phyloP scores from a whole-genome alignment of 139 green algal genomes.

The Closterium sp. region DNA sequence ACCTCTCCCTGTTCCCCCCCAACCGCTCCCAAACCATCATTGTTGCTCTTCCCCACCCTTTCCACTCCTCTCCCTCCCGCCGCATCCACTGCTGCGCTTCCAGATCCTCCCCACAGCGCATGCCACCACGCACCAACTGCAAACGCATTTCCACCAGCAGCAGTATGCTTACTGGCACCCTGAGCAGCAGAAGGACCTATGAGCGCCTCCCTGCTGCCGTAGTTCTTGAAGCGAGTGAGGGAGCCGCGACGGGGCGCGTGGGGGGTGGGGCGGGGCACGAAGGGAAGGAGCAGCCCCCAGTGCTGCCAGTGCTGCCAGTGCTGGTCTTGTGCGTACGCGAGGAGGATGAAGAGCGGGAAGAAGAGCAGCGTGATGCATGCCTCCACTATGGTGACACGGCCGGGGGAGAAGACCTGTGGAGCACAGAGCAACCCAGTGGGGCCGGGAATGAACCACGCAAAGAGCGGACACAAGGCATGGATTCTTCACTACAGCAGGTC shows the following conservation, averaged over 20 bases:
- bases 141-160: neutral
- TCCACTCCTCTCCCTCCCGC: neutral
- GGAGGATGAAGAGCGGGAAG: conserved; percentile 47
- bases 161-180: neutral
- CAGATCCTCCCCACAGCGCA: neutral
- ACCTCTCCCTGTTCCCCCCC: neutral
- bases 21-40: neutral
- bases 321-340: conserved; percentile 40
- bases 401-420: conserved; percentile 27
- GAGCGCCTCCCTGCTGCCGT: neutral
- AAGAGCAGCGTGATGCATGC: conserved; percentile 26
- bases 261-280: neutral
- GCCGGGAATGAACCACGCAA: neutral
- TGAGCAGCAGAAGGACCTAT: neutral
- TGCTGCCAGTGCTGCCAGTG: neutral
- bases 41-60: neutral
- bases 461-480: neutral
- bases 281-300: neutral
- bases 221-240: neutral
- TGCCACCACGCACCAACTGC: neutral
- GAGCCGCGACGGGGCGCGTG: neutral
- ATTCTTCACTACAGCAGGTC: neutral
- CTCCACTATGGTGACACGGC: conserved; percentile 24
- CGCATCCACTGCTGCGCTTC: neutral
- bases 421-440: neutral